Evolutionary conservation across 441 rosid species (phyloP).

Genomic region (Metrosideros polymorpha): DNA sequence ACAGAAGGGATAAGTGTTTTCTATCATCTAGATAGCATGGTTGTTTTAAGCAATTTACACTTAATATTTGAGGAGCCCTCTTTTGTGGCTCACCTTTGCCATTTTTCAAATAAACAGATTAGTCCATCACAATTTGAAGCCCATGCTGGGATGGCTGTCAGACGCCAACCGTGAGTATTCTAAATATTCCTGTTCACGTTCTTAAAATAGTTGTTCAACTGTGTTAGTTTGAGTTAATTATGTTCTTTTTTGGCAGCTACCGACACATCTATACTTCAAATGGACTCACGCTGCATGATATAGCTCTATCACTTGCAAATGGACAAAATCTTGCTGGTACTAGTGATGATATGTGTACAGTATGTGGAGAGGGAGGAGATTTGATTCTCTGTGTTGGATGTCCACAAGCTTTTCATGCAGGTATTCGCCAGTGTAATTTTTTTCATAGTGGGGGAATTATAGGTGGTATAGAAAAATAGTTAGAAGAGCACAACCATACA

Average conservation of each 20-base stretch:
- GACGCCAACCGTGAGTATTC: constrained; percentile 93
- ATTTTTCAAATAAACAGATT: constrained; percentile 36
- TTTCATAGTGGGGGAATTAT: background rate
- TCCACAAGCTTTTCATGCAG: constrained; percentile 82
- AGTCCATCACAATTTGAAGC: constrained; percentile 99
- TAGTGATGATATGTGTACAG: constrained; percentile 83
- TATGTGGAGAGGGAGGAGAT: constrained; percentile 83
- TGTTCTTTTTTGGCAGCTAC: constrained; percentile 40
- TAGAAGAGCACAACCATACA: background rate
- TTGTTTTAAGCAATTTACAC: background rate
- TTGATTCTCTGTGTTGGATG: constrained; percentile 64
- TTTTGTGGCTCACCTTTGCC: background rate
- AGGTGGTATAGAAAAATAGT: background rate
- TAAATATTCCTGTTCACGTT: background rate
- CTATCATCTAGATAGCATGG: background rate
- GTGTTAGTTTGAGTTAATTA: background rate
- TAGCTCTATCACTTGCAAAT: constrained; percentile 71
- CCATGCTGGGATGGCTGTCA: constrained; percentile 98
- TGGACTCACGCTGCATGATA: constrained; percentile 85
- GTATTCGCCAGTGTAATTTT: constrained; percentile 21
- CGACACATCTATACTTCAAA: constrained; percentile 84
- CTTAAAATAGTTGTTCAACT: background rate
- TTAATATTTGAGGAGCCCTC: background rate
- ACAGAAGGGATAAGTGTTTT: background rate
- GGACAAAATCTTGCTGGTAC: constrained; percentile 61